These are phyloP conservation scores for Tetrastigma voinierianum DNA, from an alignment of 164 flowering plant genomes.

Conservation along the genomic window DNA sequence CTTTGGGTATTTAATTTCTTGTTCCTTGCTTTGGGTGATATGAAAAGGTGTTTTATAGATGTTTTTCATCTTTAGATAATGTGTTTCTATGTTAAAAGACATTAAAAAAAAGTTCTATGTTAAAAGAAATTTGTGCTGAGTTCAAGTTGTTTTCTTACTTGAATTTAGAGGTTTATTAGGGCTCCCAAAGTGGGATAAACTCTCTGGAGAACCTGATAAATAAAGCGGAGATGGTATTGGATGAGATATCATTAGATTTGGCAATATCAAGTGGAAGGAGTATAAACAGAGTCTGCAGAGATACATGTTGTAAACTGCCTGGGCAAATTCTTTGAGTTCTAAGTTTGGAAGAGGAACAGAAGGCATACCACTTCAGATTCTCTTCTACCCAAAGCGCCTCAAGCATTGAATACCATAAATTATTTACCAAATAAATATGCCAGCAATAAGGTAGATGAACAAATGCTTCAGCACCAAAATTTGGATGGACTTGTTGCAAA, in stretches of 20 bases:
- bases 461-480: conserved; percentile 39
- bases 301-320: conserved; percentile 77
- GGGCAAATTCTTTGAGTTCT: conserved; percentile 88
- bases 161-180: conserved; percentile 76
- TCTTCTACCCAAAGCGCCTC: conserved; percentile 29
- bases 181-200: conserved; percentile 77
- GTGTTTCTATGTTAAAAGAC: not conserved
- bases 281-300: conserved; percentile 40
- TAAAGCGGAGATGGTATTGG: conserved; percentile 79
- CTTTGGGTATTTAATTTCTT: no score
- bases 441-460: conserved; percentile 20
- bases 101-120: no score
- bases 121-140: not conserved
- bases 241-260: conserved; percentile 78
- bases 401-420: conserved; percentile 16
- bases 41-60: no score
- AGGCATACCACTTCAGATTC: conserved; percentile 37
- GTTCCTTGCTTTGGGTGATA: no score
- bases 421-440: conserved; percentile 27
- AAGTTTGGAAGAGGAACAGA: conserved; percentile 84
- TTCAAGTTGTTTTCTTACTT: conserved; percentile 7
- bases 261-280: conserved; percentile 70
- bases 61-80: no score
- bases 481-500: conserved; percentile 38
- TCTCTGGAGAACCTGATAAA: conserved; percentile 84